These are phyloP conservation scores for Camelina neglecta DNA, from an alignment of 345 rosid species.

Conservation along the genomic window DNA sequence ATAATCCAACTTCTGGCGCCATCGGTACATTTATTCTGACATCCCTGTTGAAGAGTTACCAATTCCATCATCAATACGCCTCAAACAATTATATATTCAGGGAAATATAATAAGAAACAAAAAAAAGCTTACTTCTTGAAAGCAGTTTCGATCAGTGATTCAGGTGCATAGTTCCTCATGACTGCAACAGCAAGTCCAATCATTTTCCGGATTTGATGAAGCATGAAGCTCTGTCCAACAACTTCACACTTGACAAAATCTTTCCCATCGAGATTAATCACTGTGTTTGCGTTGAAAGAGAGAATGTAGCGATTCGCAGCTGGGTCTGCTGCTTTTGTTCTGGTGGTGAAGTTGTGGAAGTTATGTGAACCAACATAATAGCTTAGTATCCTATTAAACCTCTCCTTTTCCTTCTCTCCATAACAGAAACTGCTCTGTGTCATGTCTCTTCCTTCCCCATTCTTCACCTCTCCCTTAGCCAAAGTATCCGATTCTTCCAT, in stretches of 20 bases:
- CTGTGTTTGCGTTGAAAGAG: conserved; percentile 64
- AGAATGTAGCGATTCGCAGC: conserved; percentile 74
- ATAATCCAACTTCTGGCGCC: conserved; percentile 96
- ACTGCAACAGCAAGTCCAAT: conserved; percentile 88
- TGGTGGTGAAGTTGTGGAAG: conserved; percentile 93
- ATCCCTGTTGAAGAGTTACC: conserved; percentile 50
- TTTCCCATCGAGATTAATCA: conserved; percentile 67
- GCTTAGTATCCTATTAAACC: conserved; percentile 76
- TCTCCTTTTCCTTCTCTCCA: conserved; percentile 75
- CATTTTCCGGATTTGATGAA: conserved; percentile 97
- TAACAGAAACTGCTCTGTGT: conserved; percentile 54
- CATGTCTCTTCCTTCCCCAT: conserved; percentile 32
- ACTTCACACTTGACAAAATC: conserved; percentile 95
- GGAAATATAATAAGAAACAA: not conserved
- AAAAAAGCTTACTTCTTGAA: conserved; percentile 61
- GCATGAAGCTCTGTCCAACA: conserved; percentile 99
- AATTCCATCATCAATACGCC: not conserved
- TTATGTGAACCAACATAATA: conserved; percentile 86
- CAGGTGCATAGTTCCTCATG: conserved; percentile 82
- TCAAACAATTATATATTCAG: conserved; percentile 7
- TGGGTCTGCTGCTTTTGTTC: conserved; percentile 89
- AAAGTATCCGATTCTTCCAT: conserved; percentile 12
- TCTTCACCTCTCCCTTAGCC: conserved; percentile 37
- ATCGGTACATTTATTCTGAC: conserved; percentile 76
- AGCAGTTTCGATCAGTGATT: conserved; percentile 68